Evolutionary conservation across 129 eudicot genomes (phyloP).

Genomic region (Helianthus tuberosus): DNA sequence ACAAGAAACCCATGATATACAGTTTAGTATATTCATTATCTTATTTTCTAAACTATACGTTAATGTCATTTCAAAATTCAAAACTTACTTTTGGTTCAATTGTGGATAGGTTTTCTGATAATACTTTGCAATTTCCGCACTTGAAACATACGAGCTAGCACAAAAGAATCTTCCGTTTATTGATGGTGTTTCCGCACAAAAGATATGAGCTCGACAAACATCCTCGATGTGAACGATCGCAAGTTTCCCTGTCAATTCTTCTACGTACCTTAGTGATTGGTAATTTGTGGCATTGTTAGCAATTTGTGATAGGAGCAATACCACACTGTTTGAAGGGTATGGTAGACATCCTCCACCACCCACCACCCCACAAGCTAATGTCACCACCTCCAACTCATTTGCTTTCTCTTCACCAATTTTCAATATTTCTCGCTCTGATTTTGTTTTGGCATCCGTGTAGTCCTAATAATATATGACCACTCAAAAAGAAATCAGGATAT

Average conservation of each 20-base stretch:
- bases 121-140: conserved; percentile 42
- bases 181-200: conserved; percentile 37
- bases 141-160: conserved; percentile 29
- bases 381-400: conserved; percentile 45
- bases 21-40: neutral
- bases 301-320: conserved; percentile 34
- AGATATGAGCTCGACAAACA: conserved; percentile 52
- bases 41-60: neutral
- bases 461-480: conserved; percentile 2
- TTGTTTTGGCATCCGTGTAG: conserved; percentile 30
- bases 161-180: conserved; percentile 50
- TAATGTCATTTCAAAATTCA: neutral
- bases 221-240: conserved; percentile 59
- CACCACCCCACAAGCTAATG: conserved; percentile 46
- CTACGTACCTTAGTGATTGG: conserved; percentile 26
- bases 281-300: neutral
- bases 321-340: conserved; percentile 18
- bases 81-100: conserved; percentile 40
- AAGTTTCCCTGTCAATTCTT: conserved; percentile 50
- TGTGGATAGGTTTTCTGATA: conserved; percentile 38
- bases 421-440: conserved; percentile 51
- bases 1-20: neutral
- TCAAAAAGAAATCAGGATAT: neutral
- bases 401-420: conserved; percentile 21
- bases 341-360: conserved; percentile 52